Percentiles rank a stretch among this genome's conserved stretches.
These are phyloP conservation scores for Kuraishia cidri DNA, from an alignment of 805 yeast species.

Conservation along the genomic window DNA sequence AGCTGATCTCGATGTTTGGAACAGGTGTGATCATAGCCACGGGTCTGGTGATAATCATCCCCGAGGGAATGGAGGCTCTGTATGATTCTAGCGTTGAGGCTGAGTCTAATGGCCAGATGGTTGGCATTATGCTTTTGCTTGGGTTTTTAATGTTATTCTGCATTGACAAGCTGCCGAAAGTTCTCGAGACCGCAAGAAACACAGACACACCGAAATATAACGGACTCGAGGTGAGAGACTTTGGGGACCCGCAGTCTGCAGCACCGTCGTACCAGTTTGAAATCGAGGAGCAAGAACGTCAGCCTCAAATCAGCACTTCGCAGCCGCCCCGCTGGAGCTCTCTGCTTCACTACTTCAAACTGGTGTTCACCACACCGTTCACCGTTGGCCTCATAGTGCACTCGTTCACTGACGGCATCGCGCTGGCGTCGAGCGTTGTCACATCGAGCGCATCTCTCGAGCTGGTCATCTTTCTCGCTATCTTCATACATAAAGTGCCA, in stretches of 20 bases:
- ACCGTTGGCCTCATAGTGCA: conserved; percentile 61
- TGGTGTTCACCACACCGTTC: conserved; percentile 26
- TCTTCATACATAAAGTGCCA: conserved; percentile 66
- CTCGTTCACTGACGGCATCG: conserved; percentile 64
- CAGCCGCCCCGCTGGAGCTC: background rate
- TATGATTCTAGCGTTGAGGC: conserved; percentile 11
- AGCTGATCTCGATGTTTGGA: conserved; percentile 38
- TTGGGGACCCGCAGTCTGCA: background rate
- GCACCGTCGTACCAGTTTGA: background rate
- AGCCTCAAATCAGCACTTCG: too few relatives aligned
- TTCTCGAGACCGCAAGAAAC: background rate
- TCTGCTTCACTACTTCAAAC: background rate
- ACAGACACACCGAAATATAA: background rate
- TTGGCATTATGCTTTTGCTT: conserved; percentile 38
- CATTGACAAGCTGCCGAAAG: conserved; percentile 28
- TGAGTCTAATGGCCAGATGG: conserved; percentile 14
- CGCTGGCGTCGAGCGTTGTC: conserved; percentile 49
- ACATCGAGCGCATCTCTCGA: conserved; percentile 26
- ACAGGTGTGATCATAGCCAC: conserved; percentile 57
- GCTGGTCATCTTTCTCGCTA: conserved; percentile 44
- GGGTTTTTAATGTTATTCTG: conserved; percentile 50
- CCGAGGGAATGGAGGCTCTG: conserved; percentile 52
- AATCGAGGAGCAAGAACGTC: too few relatives aligned
- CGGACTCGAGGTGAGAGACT: background rate
- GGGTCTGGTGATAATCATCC: conserved; percentile 48